Conservation (phyloP, 805 yeast species). For the Yamadazyma sp. region DNA sequence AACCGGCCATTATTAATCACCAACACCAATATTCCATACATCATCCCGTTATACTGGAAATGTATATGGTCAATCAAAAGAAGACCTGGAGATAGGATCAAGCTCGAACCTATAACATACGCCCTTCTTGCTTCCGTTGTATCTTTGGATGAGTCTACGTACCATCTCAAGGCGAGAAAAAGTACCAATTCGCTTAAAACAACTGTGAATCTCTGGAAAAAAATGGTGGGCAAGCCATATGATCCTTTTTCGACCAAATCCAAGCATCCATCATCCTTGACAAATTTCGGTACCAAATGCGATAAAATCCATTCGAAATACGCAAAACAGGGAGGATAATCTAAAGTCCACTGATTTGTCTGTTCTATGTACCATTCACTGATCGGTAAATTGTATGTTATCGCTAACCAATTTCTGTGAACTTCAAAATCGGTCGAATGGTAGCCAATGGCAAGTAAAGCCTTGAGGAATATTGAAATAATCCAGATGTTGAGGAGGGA, state of each 20-base stretch:
- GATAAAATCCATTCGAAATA: constrained; percentile 86
- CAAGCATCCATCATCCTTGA: constrained; percentile 73
- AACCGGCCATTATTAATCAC: constrained; percentile 71
- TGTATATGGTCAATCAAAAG: constrained; percentile 92
- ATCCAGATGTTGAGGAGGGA: constrained; percentile 39
- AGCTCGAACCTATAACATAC: constrained; percentile 76
- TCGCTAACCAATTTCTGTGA: constrained; percentile 95
- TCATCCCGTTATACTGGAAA: constrained; percentile 94
- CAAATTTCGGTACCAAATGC: constrained; percentile 63
- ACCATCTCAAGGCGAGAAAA: constrained; percentile 70
- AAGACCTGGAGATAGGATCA: constrained; percentile 86
- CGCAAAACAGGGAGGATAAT: constrained; percentile 97
- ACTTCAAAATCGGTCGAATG: constrained; percentile 97
- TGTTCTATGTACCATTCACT: constrained; percentile 79
- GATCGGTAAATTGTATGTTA: constrained; percentile 74
- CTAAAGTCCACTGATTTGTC: constrained; percentile 88
- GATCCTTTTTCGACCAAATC: constrained; percentile 62
- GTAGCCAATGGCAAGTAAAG: constrained; percentile 56
- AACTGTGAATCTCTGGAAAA: constrained; percentile 82
- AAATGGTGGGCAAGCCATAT: constrained; percentile 76
- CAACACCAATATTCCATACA: constrained; percentile 79
- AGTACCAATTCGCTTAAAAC: constrained; percentile 72
- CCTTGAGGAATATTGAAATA: constrained; percentile 33
- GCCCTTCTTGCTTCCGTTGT: constrained; percentile 46
- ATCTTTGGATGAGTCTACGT: constrained; percentile 47